These are phyloP conservation scores for Aspergillus conjunctus DNA, from an alignment of 495 filamentous ascomycete genomes.

Conservation along the genomic window DNA sequence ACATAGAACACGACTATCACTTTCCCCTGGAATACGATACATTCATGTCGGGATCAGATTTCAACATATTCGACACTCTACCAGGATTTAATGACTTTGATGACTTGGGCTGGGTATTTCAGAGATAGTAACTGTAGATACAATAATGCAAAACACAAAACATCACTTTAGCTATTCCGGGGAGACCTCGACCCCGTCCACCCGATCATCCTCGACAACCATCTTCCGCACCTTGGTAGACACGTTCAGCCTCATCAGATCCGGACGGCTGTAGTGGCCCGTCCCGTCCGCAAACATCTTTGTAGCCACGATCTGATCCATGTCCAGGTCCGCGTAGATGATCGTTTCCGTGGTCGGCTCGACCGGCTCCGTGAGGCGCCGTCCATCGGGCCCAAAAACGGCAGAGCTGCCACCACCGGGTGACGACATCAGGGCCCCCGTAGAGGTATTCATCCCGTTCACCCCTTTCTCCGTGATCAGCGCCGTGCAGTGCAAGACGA, in stretches of 20 bases:
- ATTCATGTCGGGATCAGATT: too few species aligned
- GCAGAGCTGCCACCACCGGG: conserved; percentile 54
- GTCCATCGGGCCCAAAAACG: conserved; percentile 57
- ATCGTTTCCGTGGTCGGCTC: conserved; percentile 42
- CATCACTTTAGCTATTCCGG: too few species aligned
- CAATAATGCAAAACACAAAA: too few species aligned
- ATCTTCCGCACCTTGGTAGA: background rate
- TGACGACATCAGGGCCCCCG: conserved; percentile 33
- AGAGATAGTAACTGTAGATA: too few species aligned
- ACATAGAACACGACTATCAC: too few species aligned
- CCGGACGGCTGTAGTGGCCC: conserved; percentile 57
- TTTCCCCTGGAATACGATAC: too few species aligned
- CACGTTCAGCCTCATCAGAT: conserved; percentile 49
- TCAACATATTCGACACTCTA: too few species aligned
- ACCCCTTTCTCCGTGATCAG: conserved; percentile 48
- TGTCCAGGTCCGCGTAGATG: conserved; percentile 50
- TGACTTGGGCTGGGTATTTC: too few species aligned
- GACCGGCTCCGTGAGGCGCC: conserved; percentile 38
- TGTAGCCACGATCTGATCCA: conserved; percentile 38
- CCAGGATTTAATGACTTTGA: too few species aligned
- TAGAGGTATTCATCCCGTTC: conserved; percentile 38
- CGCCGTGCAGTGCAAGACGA: conserved; percentile 52
- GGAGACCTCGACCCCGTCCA: too few species aligned
- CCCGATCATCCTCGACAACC: background rate
- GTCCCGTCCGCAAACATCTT: conserved; percentile 46